Evolutionary conservation across 371 early-diverging fungal genomes (phyloP).

Genomic region (Mortierella sp.): DNA sequence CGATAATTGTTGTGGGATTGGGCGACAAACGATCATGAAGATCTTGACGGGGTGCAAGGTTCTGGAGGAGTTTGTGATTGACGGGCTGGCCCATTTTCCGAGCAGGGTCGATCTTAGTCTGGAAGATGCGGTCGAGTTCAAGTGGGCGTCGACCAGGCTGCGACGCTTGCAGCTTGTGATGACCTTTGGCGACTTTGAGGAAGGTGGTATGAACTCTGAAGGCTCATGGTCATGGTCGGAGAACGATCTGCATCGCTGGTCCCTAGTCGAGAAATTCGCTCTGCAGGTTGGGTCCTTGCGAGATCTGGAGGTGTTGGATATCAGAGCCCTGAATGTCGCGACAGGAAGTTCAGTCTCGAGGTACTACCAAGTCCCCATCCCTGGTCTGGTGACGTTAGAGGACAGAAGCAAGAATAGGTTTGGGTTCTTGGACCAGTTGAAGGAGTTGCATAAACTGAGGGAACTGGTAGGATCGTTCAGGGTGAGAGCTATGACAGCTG

Average conservation of each 20-base stretch:
- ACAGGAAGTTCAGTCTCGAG: neutral
- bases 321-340: neutral
- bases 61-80: neutral
- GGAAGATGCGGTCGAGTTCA: neutral
- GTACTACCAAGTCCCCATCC: neutral
- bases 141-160: neutral
- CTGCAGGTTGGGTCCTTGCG: neutral
- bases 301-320: slow-evolving; percentile 2
- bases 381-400: neutral
- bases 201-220: neutral
- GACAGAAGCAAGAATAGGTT: neutral
- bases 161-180: neutral
- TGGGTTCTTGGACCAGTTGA: neutral
- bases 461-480: neutral
- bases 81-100: neutral
- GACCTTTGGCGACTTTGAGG: slow-evolving; percentile 5
- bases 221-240: neutral
- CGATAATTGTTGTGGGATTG: neutral
- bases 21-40: neutral
- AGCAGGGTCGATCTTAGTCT: slow-evolving; percentile 2
- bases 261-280: neutral
- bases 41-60: neutral
- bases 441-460: neutral
- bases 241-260: neutral
- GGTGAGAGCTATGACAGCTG: neutral